Percentiles rank a stretch among this genome's conserved stretches.
Evolutionary conservation across 345 rosid genomes (phyloP).

Genomic region (Populus davidiana): DNA sequence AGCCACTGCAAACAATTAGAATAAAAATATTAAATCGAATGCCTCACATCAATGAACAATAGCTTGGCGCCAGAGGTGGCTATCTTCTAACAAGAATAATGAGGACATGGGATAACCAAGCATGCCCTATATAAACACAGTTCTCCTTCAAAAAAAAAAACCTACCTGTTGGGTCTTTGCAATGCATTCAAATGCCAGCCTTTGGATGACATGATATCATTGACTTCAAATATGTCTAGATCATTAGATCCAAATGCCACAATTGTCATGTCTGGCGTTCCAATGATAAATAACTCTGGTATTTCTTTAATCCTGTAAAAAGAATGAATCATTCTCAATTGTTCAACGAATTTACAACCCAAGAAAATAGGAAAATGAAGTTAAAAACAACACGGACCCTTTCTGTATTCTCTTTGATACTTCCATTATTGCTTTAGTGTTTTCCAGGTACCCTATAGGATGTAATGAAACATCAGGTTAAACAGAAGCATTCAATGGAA

Average conservation of each 20-base stretch:
- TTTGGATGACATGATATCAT: constrained; percentile 76
- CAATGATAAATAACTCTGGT: constrained; percentile 64
- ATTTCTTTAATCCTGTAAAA: constrained; percentile 64
- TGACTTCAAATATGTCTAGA: constrained; percentile 84
- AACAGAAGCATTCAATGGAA: constrained; percentile 3
- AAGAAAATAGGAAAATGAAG: not conserved
- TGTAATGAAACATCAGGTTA: constrained; percentile 19
- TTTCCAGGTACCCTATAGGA: constrained; percentile 66
- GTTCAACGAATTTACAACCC: constrained; percentile 4
- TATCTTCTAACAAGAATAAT: not conserved
- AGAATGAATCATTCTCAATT: not conserved
- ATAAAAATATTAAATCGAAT: constrained; percentile 1
- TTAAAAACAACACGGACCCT: constrained; percentile 46
- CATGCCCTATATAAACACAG: not conserved
- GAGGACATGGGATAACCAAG: not conserved
- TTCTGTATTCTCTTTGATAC: constrained; percentile 60
- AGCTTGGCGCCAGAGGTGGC: not conserved
- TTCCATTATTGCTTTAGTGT: constrained; percentile 76
- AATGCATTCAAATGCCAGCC: constrained; percentile 97
- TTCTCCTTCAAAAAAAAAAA: not conserved
- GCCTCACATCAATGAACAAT: not conserved
- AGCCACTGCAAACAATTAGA: not conserved
- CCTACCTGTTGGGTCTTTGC: constrained; percentile 90
- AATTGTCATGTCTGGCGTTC: constrained; percentile 89
- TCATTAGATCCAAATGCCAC: constrained; percentile 73